These are phyloP conservation scores for Stylonectria norvegica DNA, from an alignment of 2,329 filamentous ascomycete species.

Conservation along the genomic window DNA sequence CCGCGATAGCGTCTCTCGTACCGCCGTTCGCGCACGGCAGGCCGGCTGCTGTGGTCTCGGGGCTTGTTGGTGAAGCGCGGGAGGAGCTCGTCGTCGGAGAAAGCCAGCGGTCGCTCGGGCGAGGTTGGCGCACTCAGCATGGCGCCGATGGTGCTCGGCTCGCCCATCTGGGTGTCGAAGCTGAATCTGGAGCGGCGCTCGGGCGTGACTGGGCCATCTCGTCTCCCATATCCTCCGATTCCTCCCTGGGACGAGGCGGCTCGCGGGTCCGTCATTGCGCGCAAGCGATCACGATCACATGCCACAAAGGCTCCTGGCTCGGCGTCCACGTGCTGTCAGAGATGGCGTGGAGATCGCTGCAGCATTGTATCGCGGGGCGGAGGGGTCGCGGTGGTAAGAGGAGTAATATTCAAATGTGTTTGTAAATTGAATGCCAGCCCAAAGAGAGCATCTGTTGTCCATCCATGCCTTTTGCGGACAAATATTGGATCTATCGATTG, in stretches of 20 bases:
- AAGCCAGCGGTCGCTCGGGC: conserved; percentile 25
- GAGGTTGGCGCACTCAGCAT: conserved; percentile 20
- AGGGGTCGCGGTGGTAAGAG: too few species aligned
- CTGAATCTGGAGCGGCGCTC: conserved; percentile 26
- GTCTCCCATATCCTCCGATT: conserved; percentile 23
- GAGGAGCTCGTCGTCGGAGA: conserved; percentile 28
- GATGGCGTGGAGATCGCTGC: conserved; percentile 12
- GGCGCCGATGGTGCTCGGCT: conserved; percentile 24
- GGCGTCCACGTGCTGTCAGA: conserved; percentile 17
- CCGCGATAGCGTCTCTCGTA: too few species aligned
- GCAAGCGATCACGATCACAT: conserved; percentile 19
- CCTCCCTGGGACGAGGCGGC: conserved; percentile 13
- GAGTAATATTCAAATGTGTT: too few species aligned
- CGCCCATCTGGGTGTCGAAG: conserved; percentile 22
- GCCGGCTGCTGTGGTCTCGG: conserved; percentile 16
- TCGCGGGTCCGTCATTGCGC: conserved; percentile 26
- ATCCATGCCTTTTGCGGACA: too few species aligned
- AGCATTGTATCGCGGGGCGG: conserved; percentile 1
- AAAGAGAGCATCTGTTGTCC: too few species aligned
- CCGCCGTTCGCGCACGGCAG: conserved; percentile 25
- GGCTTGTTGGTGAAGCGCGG: conserved; percentile 20
- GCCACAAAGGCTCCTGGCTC: conserved; percentile 17
- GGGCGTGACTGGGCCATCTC: conserved; percentile 25
- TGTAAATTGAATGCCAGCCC: too few species aligned
- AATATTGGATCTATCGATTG: too few species aligned